Evolutionary conservation across 2,329 filamentous ascomycete genomes (phyloP), one percentile per base, ranked within the genome.

Genomic region (Cytospora mali): DNA sequence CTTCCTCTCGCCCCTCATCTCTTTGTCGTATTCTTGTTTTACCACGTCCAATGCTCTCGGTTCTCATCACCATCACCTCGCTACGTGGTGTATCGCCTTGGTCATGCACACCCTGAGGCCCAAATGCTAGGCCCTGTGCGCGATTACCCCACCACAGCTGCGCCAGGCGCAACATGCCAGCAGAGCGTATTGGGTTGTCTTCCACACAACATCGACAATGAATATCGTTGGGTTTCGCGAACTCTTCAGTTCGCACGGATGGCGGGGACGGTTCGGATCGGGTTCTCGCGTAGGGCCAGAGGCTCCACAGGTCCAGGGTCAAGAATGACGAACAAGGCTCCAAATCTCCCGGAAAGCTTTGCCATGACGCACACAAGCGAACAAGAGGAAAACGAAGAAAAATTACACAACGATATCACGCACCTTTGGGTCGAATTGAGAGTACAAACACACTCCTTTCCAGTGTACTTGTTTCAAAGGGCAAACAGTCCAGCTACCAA

Each of bases 311-410:
- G 29, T 48, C 55, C 56, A 50, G 53, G 61, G 61, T 54, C 35
- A 33, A 48, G 49, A 46, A 59, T 46, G 53, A 63, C 56, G 48
- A 58, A 51, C 53, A 48, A 55, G 49, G 53, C 55, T 51, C 56
- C 55, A 55, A 51, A 51, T 55, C 31, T 63, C 61, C 63, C 49
- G 62, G 57, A 54, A 61, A 62, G 60, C 50, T 63, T 57, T 57
- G 53, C 27, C 52, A 65, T 61, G 63, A 61, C 63, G 60, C 60
- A 61, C 60, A 58, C 9, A 48, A 50, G 54, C 39, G 35, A 50
- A 49, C 50, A 55, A 52, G 29, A 14, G 13, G 16, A 46, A 11
- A 46, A 60, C 29, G 10, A 52, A n/a, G 27, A 55, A 35, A 51
- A 46, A 60, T 21, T 16, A 31, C n/a, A 48, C n/a, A 48, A 35